Evolutionary conservation across 768 basidiomycete genomes (phyloP), one percentile per base, ranked within the genome.

Genomic region (Suillus alpinus): DNA sequence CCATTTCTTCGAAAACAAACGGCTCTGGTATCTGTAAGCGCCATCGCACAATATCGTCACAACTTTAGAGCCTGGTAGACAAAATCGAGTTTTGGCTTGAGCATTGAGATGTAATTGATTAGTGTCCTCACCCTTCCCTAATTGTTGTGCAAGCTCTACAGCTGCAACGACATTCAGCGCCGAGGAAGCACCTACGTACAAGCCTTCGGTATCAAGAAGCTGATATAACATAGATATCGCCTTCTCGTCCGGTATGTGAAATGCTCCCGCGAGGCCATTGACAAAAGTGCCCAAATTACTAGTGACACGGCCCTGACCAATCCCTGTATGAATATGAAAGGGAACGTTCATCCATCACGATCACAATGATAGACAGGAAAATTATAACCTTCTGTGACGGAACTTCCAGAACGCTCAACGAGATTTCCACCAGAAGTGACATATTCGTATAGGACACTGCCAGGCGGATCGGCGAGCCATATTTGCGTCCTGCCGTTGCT

Each of bases 401-500:
- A 94, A 64, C 91, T 86, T n/a, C 94, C 94, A 31, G 75, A 77
- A 62, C 94, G 78, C 68, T 96, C 93, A 18, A 76, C 73, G 57
- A 94, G 75, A 73, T 87, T 86, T 23, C 91, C 88, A 0, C 93
- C 94, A 62, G 86, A 93, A 41, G 80, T 83, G 43, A 98, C 72
- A 67, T 93, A 92, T 71, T 91, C 85, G 63, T 91, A 85, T 67
- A 98, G 77, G 56, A 97, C 93, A 70, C 92, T 94, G 39, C 97
- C 97, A 0, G 97, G 95, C 10, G 97, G 96, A 69, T 99, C 97
- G 14, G 96, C 96, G 37, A 99, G 77, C 92, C 92, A 98, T 58
- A 92, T 82, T 76, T 98, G 90, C 12, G 88, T 85, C 71, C 85
- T 89, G 12, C 90, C 91, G 1, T 50, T 31, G 63, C 89, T 92